Evolutionary conservation across 441 rosid species (phyloP), one percentile per base, ranked within the genome.

Genomic region (Gossypium davidsonii): DNA sequence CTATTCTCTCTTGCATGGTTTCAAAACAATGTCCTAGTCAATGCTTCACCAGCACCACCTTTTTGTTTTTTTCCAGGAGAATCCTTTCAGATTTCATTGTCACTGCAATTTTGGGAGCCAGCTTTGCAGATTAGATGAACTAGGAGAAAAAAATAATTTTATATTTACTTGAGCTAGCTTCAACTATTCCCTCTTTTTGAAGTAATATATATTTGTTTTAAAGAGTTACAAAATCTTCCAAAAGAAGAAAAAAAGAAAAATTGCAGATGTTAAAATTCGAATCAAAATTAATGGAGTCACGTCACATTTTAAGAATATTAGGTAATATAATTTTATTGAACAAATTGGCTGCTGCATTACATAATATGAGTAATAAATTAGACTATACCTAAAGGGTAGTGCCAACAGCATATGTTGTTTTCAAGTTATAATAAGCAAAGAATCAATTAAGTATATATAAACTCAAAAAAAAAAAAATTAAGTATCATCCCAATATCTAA

Each of bases 361-460:
- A 3, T 12, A 14, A 51, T 51, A 69, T n/a, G 12, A 31, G n/a
- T 37, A 53, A 23, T 48, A 49, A 42, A 71, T 71, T 44, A 71
- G 23, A 52, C 26, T 37, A 71, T 42, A 58, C 1, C 59, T 31
- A 31, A 7, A 71, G 39, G 42, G 57, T 70, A 77, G 86, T 82
- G 84, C 77, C 71, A 79, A 63, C 78, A 80, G 88, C 85, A 84
- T 81, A 67, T 74, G 48, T 61, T 75, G 79, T 74, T 73, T 76
- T 20, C 26, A 49, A 23, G 73, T 70, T 64, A 66, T 14, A 46
- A 53, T 18, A 53, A 11, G 34, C 3, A 26, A 56, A 34, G 31
- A 70, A 69, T 15, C 28, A 28, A 28, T 44, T 58, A 67, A 57
- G 42, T 26, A 73, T 57, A 21, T 37, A 73, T 53, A 17, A 73